Evolutionary conservation across 2,329 filamentous ascomycete genomes (phyloP).

Genomic region (Fusarium palustre): DNA sequence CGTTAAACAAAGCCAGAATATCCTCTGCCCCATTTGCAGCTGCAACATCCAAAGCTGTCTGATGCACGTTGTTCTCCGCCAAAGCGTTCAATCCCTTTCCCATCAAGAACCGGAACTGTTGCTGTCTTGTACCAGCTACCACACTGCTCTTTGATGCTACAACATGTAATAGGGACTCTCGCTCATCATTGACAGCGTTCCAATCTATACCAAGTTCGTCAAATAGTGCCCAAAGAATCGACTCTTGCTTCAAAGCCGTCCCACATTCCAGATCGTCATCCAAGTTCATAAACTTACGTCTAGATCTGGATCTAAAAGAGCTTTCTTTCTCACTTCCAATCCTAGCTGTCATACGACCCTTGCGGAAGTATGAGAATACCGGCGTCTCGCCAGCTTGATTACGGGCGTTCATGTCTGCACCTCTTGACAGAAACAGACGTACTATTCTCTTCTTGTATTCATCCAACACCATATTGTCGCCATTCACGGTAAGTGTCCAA

Average conservation of each 20-base stretch:
- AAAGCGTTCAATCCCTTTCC: background rate
- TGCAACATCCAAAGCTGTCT: background rate
- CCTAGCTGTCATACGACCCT: background rate
- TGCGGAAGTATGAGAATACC: background rate
- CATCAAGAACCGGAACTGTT: background rate
- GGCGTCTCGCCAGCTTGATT: background rate
- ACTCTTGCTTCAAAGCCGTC: background rate
- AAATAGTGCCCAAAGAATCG: background rate
- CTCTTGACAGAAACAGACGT: background rate
- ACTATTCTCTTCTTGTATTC: accelerated
- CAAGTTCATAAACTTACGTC: too few relatives aligned
- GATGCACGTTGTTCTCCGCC: background rate
- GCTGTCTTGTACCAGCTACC: background rate
- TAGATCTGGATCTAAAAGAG: too few relatives aligned
- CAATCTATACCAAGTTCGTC: background rate
- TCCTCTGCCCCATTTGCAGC: background rate
- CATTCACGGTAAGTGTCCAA: background rate
- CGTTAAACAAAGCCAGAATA: background rate
- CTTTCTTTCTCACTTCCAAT: too few relatives aligned
- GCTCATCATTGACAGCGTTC: background rate
- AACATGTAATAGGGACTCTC: background rate
- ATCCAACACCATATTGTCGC: background rate
- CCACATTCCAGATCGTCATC: too few relatives aligned
- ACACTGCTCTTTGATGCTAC: background rate
- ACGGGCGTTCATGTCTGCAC: background rate